Base-by-base conservation (phyloP, 345 rosid species). In the Dipteronia sinensis region DNA sequence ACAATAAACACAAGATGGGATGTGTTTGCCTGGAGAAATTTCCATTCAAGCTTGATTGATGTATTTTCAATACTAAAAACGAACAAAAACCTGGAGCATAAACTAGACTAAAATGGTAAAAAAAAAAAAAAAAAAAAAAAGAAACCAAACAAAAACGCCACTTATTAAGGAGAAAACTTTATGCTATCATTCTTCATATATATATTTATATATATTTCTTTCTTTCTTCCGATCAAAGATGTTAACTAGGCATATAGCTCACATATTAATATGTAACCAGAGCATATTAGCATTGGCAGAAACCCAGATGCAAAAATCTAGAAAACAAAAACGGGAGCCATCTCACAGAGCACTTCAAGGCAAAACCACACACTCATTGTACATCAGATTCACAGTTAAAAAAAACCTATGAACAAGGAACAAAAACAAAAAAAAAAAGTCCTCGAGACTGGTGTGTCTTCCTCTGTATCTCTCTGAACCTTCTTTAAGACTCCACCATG, bases 381-480 rank as follows among this genome's bases (percentile, higher is more conserved):
- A 31, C 8, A 34, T 13, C 17, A 62, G 73, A 83, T 77, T 74
- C 74, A 79, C 78, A 53, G 67, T 76, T 29, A 8, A 70, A 22
- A 44, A 4, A 29, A 22, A 59, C 74, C 74, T 44, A 58, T 16
- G 22, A 53, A 59, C 38, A 47, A 46, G 23, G 49, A 64, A 27
- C 22, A 4, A 34, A 34, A 34, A 34, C 38, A 27, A 34, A 34
- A 42, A 17, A 15, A 65, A 58, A 66, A 51, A 70, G 63, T 44
- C 49, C 53, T 59, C n/a, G 44, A 77, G 65, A 65, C 19, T 59
- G 77, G 72, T 51, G 9, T 47, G 23, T 23, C 51, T 7, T 72
- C 67, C 22, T 77, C 79, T 69, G 65, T 80, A 75, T 65, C 87
- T 74, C 74, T 74, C 74, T 62, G 81, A 82, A 81, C 78, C 76